A percentile compares a stretch with the other conserved stretches of the same genome.
These are phyloP conservation scores for Marasmius oreades DNA, from an alignment of 1,284 basidiomycete genomes.

Conservation along the genomic window DNA sequence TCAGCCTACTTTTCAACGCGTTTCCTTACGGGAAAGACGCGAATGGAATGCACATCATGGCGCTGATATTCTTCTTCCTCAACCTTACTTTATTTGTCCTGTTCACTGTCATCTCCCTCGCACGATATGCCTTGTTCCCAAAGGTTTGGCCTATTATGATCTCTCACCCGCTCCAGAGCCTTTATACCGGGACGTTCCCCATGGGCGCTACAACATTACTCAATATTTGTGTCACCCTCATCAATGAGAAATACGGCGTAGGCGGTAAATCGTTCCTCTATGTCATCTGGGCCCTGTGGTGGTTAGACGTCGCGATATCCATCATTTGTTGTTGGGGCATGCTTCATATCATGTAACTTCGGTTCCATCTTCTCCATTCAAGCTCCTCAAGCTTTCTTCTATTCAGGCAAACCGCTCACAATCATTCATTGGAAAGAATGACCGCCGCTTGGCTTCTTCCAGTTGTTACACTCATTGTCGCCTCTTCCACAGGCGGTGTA, in stretches of 20 bases:
- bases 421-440: constrained; percentile 52
- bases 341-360: constrained; percentile 60
- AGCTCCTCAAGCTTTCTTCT: constrained; percentile 3
- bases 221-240: constrained; percentile 40
- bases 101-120: constrained; percentile 44
- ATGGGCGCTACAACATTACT: constrained; percentile 72
- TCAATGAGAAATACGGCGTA: constrained; percentile 40
- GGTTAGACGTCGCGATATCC: constrained; percentile 61
- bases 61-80: constrained; percentile 60
- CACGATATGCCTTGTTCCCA: constrained; percentile 56
- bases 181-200: constrained; percentile 67
- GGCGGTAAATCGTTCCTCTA: constrained; percentile 57
- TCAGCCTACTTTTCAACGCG: constrained; percentile 47
- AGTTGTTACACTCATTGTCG: constrained; percentile 69
- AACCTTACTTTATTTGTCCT: constrained; percentile 63
- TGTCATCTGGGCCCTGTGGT: constrained; percentile 71
- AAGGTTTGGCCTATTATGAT: constrained; percentile 55
- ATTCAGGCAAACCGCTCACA: constrained; percentile 58
- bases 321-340: constrained; percentile 60
- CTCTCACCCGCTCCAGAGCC: constrained; percentile 57
- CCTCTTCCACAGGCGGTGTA: constrained; percentile 60
- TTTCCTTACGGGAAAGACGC: constrained; percentile 50
- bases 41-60: constrained; percentile 36
- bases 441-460: constrained; percentile 70
- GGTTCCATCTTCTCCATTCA: neutral